A percentile compares a stretch with the other conserved stretches of the same genome.
Conservation (phyloP, 441 rosid species). For the Populus tomentosa region DNA sequence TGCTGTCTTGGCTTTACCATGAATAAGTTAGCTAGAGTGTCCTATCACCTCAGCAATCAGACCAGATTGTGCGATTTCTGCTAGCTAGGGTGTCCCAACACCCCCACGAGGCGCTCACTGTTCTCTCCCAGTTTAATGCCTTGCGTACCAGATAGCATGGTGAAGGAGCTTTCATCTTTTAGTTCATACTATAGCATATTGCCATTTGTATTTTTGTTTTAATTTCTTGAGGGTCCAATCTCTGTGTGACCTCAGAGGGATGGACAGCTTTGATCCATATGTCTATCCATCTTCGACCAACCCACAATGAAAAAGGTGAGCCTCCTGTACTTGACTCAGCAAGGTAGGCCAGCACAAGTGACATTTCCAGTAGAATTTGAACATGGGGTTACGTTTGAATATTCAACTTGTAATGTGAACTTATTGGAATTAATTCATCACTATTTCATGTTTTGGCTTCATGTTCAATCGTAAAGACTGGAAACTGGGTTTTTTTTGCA, state of each 20-base stretch:
- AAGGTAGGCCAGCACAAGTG: slow-evolving; percentile 11
- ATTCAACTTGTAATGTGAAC: not conserved
- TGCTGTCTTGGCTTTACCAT: slow-evolving; percentile 10
- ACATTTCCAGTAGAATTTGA: not conserved
- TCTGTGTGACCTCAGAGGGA: not conserved
- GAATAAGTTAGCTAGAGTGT: slow-evolving; percentile 21
- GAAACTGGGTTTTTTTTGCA: not conserved
- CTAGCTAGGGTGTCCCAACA: slow-evolving; percentile 1
- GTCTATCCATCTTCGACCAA: not conserved
- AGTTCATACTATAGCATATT: not conserved
- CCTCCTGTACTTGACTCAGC: slow-evolving; percentile 4
- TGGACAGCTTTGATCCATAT: slow-evolving; percentile 3
- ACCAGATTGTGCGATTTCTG: not conserved
- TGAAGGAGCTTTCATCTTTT: slow-evolving; percentile 8
- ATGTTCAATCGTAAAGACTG: not conserved
- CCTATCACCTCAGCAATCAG: slow-evolving; percentile 13
- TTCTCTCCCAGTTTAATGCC: not conserved
- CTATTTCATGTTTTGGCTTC: not conserved
- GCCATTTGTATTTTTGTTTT: not conserved
- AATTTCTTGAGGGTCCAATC: not conserved
- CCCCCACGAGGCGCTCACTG: not conserved
- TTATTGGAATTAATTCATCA: not conserved
- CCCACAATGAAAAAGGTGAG: not conserved
- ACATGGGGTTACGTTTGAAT: not conserved
- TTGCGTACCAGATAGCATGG: not conserved